Conservation (phyloP, 2,329 filamentous ascomycete species). For the Acrodontium crateriforme region DNA sequence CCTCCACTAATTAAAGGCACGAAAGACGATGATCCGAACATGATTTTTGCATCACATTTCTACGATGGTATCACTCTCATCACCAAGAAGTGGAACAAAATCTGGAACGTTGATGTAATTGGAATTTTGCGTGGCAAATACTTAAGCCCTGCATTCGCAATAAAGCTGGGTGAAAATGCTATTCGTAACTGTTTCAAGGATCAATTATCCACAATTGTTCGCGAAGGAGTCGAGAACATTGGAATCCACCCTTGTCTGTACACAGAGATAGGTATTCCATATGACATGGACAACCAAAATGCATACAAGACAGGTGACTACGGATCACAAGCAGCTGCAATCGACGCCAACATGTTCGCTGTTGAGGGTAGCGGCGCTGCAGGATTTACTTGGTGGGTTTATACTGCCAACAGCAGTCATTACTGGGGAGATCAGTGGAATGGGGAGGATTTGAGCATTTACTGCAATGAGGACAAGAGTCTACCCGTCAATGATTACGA, state of each 20-base stretch:
- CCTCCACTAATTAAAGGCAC: constrained; percentile 81
- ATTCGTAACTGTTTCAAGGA: constrained; percentile 89
- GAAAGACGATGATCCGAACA: constrained; percentile 70
- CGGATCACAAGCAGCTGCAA: constrained; percentile 75
- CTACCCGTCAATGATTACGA: constrained; percentile 33
- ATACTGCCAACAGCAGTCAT: constrained; percentile 72
- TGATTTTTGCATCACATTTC: constrained; percentile 90
- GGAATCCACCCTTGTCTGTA: constrained; percentile 80
- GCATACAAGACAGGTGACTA: constrained; percentile 95
- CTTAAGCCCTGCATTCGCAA: constrained; percentile 73
- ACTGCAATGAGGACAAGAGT: constrained; percentile 65
- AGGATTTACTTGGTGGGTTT: constrained; percentile 83
- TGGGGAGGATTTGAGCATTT: constrained; percentile 88
- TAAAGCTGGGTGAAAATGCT: constrained; percentile 83
- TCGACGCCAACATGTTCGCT: constrained; percentile 93
- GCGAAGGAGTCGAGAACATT: constrained; percentile 80
- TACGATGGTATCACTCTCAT: constrained; percentile 95
- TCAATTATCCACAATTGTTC: constrained; percentile 66
- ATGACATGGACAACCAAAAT: constrained; percentile 95
- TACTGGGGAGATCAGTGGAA: constrained; percentile 92
- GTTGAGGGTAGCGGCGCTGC: constrained; percentile 72
- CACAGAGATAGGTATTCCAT: constrained; percentile 94
- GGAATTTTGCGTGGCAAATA: constrained; percentile 84
- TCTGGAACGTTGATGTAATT: constrained; percentile 93
- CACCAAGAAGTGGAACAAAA: constrained; percentile 97